Conservation (phyloP, 2,329 filamentous ascomycete genomes). For the Alternaria sp. region DNA sequence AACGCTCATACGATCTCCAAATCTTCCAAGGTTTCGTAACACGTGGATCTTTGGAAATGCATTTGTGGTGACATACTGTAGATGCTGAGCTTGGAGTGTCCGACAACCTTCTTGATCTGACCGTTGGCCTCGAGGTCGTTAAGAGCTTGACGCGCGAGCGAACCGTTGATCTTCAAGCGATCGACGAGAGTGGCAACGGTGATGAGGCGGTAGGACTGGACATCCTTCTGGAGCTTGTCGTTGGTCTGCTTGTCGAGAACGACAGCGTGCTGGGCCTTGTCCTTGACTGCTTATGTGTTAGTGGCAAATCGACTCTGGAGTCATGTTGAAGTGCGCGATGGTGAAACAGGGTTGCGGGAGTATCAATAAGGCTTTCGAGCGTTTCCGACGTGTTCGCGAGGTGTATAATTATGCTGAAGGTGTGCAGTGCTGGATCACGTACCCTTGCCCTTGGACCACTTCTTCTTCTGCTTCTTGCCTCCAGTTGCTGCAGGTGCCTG, state of each 20-base stretch:
- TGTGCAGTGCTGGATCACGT: constrained; percentile 43
- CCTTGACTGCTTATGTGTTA: constrained; percentile 78
- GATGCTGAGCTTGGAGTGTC: constrained; percentile 97
- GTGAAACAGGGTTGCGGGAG: background rate
- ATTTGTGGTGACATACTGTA: constrained; percentile 73
- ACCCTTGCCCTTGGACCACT: constrained; percentile 73
- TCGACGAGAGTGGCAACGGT: constrained; percentile 98
- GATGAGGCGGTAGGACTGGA: constrained; percentile 99
- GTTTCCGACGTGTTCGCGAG: background rate
- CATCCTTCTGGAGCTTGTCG: constrained; percentile 99
- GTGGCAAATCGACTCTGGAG: constrained; percentile 23
- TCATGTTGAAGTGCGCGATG: constrained; percentile 7
- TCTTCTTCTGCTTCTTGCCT: constrained; percentile 84
- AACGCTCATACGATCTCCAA: background rate
- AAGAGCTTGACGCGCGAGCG: constrained; percentile 87
- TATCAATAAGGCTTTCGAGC: background rate
- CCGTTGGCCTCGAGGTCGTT: constrained; percentile 97
- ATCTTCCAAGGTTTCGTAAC: background rate
- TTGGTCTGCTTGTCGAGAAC: constrained; percentile 97
- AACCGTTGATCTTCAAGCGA: constrained; percentile 99
- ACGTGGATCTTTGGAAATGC: background rate
- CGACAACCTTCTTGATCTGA: constrained; percentile 96
- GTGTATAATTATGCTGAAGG: constrained; percentile 14
- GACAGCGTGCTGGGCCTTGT: constrained; percentile 99
- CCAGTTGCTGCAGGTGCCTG: constrained; percentile 64